Percentiles rank a stretch among this genome's conserved stretches.
Evolutionary conservation across 2,329 filamentous ascomycete genomes (phyloP).

Genomic region (Mollisiaceae sp.): DNA sequence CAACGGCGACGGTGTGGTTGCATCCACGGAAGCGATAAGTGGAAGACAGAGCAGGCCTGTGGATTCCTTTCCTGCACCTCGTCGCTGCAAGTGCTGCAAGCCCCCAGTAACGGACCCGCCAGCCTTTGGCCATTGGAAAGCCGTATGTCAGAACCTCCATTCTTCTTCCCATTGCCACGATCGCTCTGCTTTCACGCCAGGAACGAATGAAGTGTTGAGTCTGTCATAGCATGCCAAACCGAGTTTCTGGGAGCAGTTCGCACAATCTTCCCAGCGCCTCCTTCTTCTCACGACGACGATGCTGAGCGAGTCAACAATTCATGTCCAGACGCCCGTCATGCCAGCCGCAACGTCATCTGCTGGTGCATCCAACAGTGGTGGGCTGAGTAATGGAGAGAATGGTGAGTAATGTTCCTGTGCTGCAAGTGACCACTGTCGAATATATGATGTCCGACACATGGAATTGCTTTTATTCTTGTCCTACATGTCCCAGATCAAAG

Average conservation of each 20-base stretch:
- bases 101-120: constrained; percentile 35
- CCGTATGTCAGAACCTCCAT: constrained; percentile 35
- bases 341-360: constrained; percentile 40
- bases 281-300: constrained; percentile 32
- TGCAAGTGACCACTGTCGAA: constrained; percentile 2
- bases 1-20: constrained; percentile 33
- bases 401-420: constrained; percentile 33
- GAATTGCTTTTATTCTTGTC: constrained; percentile 24
- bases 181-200: constrained; percentile 25
- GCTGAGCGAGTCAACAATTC: constrained; percentile 37
- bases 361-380: constrained; percentile 32
- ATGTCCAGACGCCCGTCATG: constrained; percentile 38
- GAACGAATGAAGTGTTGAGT: constrained; percentile 35
- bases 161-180: constrained; percentile 34
- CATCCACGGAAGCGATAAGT: constrained; percentile 31
- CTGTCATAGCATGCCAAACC: constrained; percentile 37
- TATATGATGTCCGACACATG: constrained; percentile 11
- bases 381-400: constrained; percentile 39
- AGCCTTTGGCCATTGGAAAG: constrained; percentile 36
- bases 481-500: constrained; percentile 12
- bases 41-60: constrained; percentile 20
- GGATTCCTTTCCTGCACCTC: constrained; percentile 31
- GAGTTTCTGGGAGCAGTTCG: constrained; percentile 29
- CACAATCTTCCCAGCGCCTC: constrained; percentile 26
- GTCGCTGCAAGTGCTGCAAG: constrained; percentile 30